Base-by-base conservation (phyloP, 148 eudicot genomes). In the Chenopodium formosanum region DNA sequence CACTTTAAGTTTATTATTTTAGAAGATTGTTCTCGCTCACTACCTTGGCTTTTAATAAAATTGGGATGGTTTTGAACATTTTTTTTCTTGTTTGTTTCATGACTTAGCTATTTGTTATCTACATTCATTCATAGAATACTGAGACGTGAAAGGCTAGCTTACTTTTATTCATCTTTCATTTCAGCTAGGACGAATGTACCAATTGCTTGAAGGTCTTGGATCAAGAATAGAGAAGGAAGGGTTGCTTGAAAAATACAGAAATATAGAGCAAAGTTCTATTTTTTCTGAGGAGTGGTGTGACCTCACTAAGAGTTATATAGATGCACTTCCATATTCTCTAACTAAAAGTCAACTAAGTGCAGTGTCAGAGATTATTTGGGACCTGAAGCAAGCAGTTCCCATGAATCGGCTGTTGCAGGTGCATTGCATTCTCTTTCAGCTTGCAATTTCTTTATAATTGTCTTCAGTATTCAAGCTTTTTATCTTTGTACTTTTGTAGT, bases 401-500 rank as follows among this genome's bases (percentile, higher is more conserved):
- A 95, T 95, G 99, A 93, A 91, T 86, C 88, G 99, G 80, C 90
- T 95, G 67, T 82, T 95, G 78, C 99, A 95, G 97, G 99, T 95
- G 73, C 46, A 78, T 69, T 6, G 14, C 29, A 67, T 76, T 78
- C 27, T 47, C 9, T n/a, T 78, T 44, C 65, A 17, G 52, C 8
- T 20, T 66, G 19, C 46, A 64, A n/a, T 32, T 27, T 32, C 25
- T 2, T 64, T 31, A 62, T n/a, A 46, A 64, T 64, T 22, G 10
- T 46, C 31, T 46, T 72, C 6, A 2, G 29, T 20, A 46, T 27
- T 16, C 29, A 72, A 40, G 16, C 47, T 10, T 44, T 22, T 9
- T 72, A 2, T 22, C 75, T 34, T 40, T 7, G 8, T 70, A 20
- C 10, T 56, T 32, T 37, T 6, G 19, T 70, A 20, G 47, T 70